phyloP scores from a whole-genome alignment of 345 rosid genomes.

The Cardamine resedifolia region DNA sequence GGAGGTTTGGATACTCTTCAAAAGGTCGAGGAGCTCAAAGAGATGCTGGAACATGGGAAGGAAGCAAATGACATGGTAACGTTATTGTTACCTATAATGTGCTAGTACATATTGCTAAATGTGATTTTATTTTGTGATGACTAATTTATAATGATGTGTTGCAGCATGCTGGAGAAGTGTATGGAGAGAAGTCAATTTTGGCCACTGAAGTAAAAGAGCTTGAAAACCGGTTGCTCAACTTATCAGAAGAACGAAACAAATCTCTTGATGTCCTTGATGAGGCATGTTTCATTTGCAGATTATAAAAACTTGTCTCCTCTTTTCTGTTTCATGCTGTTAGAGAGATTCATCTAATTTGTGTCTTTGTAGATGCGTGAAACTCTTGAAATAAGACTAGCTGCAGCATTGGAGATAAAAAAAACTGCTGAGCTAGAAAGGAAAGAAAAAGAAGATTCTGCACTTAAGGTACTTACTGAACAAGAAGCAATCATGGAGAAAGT shows the following conservation, averaged over 20 bases:
- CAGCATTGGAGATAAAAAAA: conserved; percentile 54
- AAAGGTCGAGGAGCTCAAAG: conserved; percentile 63
- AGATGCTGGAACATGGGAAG: conserved; percentile 62
- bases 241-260: conserved; percentile 71
- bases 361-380: conserved; percentile 59
- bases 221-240: conserved; percentile 62
- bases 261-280: conserved; percentile 70
- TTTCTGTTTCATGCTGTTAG: neutral
- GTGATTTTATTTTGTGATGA: neutral
- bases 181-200: conserved; percentile 83
- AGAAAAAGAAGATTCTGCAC: conserved; percentile 59
- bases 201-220: conserved; percentile 83
- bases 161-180: conserved; percentile 91
- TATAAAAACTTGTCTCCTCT: neutral
- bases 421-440: conserved; percentile 64
- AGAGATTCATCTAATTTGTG: conserved; percentile 1
- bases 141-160: conserved; percentile 18
- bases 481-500: conserved; percentile 73
- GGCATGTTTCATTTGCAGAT: conserved; percentile 41
- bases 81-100: neutral
- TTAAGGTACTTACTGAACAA: conserved; percentile 55
- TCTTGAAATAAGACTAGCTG: conserved; percentile 60
- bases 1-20: conserved; percentile 57
- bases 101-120: neutral
- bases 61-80: conserved; percentile 79